Evolutionary conservation across 2,329 filamentous ascomycete species (phyloP).

Genomic region (Claviceps pazoutovae): DNA sequence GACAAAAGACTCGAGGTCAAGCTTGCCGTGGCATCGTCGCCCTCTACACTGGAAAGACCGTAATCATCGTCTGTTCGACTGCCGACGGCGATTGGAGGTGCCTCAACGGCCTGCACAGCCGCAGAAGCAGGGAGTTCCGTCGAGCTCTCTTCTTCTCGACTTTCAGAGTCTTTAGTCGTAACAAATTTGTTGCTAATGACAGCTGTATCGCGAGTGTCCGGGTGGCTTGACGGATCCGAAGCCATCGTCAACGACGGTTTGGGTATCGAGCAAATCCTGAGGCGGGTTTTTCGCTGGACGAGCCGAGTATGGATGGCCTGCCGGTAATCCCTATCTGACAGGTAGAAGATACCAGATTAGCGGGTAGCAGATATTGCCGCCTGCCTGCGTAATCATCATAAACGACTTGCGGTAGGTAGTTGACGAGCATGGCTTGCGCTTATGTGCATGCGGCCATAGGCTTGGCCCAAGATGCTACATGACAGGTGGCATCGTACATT

Average conservation of each 20-base stretch:
- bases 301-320: background rate
- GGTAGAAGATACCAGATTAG: background rate
- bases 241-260: background rate
- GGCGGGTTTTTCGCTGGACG: background rate
- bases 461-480: no score
- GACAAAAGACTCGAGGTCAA: conserved; percentile 7
- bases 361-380: background rate
- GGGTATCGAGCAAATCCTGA: background rate
- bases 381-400: no score
- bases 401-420: no score
- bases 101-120: conserved; percentile 1
- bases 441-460: no score
- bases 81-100: background rate
- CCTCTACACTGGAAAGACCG: conserved; percentile 2
- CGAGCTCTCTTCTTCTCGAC: background rate
- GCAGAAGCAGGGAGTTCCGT: background rate
- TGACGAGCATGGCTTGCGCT: no score
- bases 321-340: background rate
- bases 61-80: conserved; percentile 4
- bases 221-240: background rate
- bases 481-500: no score
- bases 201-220: no score
- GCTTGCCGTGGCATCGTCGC: conserved; percentile 4
- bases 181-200: no score
- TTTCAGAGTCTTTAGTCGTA: no score